Evolutionary conservation across 2,329 filamentous ascomycete species (phyloP).

Genomic region (Colletotrichum spinosum): DNA sequence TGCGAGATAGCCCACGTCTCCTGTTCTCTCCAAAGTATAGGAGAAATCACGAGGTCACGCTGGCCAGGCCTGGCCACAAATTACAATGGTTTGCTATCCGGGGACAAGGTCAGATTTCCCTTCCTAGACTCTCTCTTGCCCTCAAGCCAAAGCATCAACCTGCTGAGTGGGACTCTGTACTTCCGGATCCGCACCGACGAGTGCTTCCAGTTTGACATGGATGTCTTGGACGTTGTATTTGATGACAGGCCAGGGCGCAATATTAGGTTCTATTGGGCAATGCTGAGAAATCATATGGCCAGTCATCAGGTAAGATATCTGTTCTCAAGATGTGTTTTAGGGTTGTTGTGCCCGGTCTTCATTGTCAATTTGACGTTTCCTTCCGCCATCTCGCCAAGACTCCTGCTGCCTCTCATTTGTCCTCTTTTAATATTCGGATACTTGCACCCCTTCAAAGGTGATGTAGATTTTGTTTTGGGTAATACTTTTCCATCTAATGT

Average conservation of each 20-base stretch:
- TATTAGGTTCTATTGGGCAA: not conserved
- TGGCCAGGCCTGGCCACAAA: not conserved
- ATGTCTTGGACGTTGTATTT: not conserved
- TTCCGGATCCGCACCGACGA: not conserved
- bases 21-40: not conserved
- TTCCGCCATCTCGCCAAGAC: no score
- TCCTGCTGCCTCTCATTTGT: no score
- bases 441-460: no score
- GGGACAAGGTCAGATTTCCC: not conserved
- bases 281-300: not conserved
- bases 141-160: not conserved
- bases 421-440: no score
- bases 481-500: no score
- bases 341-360: no score
- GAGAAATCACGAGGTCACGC: not conserved
- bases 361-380: no score
- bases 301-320: not conserved
- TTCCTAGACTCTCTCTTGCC: not conserved
- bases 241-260: not conserved
- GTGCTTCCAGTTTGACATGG: not conserved
- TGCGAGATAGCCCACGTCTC: not conserved
- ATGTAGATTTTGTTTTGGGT: no score
- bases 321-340: no score
- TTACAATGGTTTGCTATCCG: not conserved
- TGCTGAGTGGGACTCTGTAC: not conserved